phyloP scores from a whole-genome alignment of 2,329 filamentous ascomycete species.

The Drechslerella coelobrocha region DNA sequence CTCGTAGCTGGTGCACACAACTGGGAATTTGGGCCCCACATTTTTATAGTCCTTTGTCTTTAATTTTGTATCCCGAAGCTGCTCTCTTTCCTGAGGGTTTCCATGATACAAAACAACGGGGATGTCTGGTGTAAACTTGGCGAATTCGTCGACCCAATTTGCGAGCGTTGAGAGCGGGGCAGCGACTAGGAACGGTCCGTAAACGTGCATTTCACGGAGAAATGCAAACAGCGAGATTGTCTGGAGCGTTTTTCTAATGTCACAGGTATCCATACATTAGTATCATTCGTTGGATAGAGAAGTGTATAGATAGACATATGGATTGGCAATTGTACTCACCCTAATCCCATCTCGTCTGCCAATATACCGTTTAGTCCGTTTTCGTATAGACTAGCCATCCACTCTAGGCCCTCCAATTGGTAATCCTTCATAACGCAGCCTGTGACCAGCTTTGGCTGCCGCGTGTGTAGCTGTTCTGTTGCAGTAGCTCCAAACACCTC shows the following conservation, averaged over 20 bases:
- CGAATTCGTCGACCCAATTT: slow-evolving; percentile 95
- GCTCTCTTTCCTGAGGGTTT: slow-evolving; percentile 75
- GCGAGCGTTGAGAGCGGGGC: slow-evolving; percentile 89
- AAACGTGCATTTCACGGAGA: slow-evolving; percentile 82
- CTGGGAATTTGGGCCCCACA: slow-evolving; percentile 74
- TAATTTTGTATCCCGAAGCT: slow-evolving; percentile 65
- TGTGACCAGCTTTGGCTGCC: slow-evolving; percentile 82
- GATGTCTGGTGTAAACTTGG: slow-evolving; percentile 70
- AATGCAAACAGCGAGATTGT: slow-evolving; percentile 87
- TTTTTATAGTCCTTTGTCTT: slow-evolving; percentile 73
- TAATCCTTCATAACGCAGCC: slow-evolving; percentile 93
- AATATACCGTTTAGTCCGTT: slow-evolving; percentile 91
- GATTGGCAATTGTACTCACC: slow-evolving; percentile 53
- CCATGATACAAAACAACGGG: slow-evolving; percentile 93
- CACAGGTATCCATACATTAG: too few relatives aligned
- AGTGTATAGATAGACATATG: too few relatives aligned
- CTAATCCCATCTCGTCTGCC: slow-evolving; percentile 91
- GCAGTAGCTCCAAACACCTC: slow-evolving; percentile 64
- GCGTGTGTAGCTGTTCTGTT: slow-evolving; percentile 70
- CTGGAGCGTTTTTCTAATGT: slow-evolving; percentile 81
- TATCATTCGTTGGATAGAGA: too few relatives aligned
- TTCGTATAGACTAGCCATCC: slow-evolving; percentile 83
- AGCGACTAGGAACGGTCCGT: slow-evolving; percentile 89
- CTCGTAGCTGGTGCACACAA: slow-evolving; percentile 94
- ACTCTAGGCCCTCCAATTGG: slow-evolving; percentile 90